phyloP scores from a whole-genome alignment of 208 protist species.

The Crithidia expoeki region DNA sequence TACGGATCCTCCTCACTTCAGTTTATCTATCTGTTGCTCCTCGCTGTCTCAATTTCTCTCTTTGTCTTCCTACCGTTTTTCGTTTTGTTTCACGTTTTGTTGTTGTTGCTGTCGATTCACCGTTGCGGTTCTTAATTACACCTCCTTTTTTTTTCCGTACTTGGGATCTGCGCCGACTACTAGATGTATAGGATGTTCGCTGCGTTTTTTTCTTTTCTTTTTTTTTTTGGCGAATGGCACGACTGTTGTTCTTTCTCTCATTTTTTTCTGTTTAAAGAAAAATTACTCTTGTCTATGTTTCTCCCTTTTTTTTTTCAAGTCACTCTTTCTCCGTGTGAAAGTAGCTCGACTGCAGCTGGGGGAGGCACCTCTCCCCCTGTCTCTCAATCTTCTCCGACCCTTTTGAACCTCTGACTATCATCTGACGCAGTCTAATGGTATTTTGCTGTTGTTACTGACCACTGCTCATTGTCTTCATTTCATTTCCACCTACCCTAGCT shows the following conservation, averaged over 20 bases:
- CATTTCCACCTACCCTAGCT: background rate
- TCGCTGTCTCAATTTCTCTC: background rate
- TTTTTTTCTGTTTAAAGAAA: background rate
- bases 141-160: background rate
- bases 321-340: no score
- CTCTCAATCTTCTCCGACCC: no score
- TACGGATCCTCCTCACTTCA: no score
- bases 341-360: no score
- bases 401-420: no score
- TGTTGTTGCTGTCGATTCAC: background rate
- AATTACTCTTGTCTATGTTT: background rate
- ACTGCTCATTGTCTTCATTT: no score
- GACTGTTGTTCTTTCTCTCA: background rate
- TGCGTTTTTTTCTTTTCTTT: conserved; percentile 16
- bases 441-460: conserved; percentile 3
- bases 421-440: no score
- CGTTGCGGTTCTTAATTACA: no score
- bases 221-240: conserved; percentile 6
- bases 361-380: no score
- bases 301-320: background rate
- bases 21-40: no score
- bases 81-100: background rate
- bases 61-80: conserved; percentile 9
- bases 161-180: background rate
- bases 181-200: conserved; percentile 8